A percentile compares a stretch with the other conserved stretches of the same genome.
These are phyloP conservation scores for Claviceps arundinis DNA, from an alignment of 2,329 filamentous ascomycete genomes.

Conservation along the genomic window DNA sequence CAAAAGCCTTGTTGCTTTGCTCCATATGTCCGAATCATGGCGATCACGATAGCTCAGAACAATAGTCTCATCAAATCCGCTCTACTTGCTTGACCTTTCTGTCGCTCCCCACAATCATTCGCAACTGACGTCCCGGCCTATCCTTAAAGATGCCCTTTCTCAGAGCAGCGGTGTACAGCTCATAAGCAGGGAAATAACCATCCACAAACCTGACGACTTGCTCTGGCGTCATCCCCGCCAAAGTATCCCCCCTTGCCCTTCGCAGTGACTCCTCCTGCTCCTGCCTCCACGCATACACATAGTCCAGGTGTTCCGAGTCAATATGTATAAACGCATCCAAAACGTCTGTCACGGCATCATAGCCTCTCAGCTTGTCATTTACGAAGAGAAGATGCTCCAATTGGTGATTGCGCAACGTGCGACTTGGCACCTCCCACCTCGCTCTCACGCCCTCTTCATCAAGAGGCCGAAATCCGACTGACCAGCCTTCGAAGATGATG, in stretches of 20 bases:
- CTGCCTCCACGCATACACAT: constrained; percentile 73
- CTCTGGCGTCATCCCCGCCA: constrained; percentile 66
- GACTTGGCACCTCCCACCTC: constrained; percentile 36
- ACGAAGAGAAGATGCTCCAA: constrained; percentile 37
- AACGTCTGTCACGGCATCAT: constrained; percentile 34
- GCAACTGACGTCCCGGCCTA: constrained; percentile 41
- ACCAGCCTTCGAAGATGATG: constrained; percentile 84
- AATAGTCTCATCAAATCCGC: not conserved
- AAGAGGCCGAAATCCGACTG: constrained; percentile 65
- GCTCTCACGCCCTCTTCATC: constrained; percentile 35
- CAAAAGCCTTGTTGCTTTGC: not conserved
- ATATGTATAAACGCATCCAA: constrained; percentile 45
- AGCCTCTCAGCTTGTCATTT: constrained; percentile 33
- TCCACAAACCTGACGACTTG: constrained; percentile 64
- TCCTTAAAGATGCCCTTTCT: constrained; percentile 41
- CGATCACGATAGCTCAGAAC: not conserved
- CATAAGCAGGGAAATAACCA: constrained; percentile 58
- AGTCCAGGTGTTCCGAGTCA: constrained; percentile 57
- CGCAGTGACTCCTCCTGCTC: constrained; percentile 67
- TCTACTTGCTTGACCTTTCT: constrained; percentile 31
- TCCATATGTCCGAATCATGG: constrained; percentile 1
- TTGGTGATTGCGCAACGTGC: constrained; percentile 32
- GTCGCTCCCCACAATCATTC: constrained; percentile 47
- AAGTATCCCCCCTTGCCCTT: constrained; percentile 39
- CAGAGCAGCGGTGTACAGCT: constrained; percentile 50